Evolutionary conservation across 2,329 filamentous ascomycete genomes (phyloP).

Genomic region (Fusarium gaditjirri): DNA sequence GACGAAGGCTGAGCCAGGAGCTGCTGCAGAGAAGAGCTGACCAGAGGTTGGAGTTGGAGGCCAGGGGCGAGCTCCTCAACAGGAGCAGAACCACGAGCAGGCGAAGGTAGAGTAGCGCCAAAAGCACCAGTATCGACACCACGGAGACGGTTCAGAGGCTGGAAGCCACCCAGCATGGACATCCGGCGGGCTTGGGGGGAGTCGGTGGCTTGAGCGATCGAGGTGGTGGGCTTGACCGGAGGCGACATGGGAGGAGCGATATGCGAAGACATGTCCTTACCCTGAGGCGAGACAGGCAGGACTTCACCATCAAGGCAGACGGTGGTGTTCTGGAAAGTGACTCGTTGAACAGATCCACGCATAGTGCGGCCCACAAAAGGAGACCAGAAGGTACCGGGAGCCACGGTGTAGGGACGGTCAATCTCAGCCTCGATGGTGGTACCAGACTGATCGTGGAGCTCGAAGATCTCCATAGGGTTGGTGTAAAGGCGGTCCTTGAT

Average conservation of each 20-base stretch:
- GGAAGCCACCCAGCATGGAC: conserved; percentile 46
- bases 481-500: conserved; percentile 77
- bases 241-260: conserved; percentile 66
- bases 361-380: conserved; percentile 77
- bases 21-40: conserved; percentile 72
- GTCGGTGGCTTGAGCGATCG: conserved; percentile 50
- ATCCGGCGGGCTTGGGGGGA: conserved; percentile 50
- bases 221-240: conserved; percentile 62
- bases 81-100: conserved; percentile 40
- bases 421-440: conserved; percentile 80
- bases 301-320: conserved; percentile 77
- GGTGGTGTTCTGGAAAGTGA: conserved; percentile 79
- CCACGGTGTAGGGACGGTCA: conserved; percentile 73
- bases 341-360: conserved; percentile 76
- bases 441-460: conserved; percentile 82
- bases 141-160: conserved; percentile 48
- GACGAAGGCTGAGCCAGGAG: conserved; percentile 79
- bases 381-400: conserved; percentile 66
- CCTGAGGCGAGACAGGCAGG: conserved; percentile 65
- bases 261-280: conserved; percentile 81
- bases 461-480: conserved; percentile 83
- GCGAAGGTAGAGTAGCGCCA: conserved; percentile 31
- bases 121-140: conserved; percentile 40
- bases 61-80: conserved; percentile 60
- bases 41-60: conserved; percentile 60